Percentiles rank a stretch among this genome's conserved stretches.
These are phyloP conservation scores for Bothia castanella DNA, from an alignment of 1,284 basidiomycete species.

Conservation along the genomic window DNA sequence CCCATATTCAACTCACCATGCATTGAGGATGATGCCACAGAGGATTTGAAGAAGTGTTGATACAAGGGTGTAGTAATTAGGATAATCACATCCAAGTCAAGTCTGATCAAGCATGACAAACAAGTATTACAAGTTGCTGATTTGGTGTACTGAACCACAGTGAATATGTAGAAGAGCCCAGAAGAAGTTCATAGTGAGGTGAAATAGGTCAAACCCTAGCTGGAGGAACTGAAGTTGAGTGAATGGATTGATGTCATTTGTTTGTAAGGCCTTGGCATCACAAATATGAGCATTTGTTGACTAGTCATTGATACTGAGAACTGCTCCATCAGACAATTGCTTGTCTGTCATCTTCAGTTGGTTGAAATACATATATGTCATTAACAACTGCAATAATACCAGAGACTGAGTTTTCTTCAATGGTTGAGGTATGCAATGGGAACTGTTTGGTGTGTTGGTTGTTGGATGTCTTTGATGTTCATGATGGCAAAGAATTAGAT, in stretches of 20 bases:
- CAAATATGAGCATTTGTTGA: not conserved
- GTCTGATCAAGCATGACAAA: slow-evolving; percentile 1
- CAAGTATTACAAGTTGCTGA: not conserved
- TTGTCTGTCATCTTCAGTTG: not conserved
- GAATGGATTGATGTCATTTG: not conserved
- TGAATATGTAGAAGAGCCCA: slow-evolving; percentile 2
- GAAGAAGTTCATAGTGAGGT: slow-evolving; percentile 1
- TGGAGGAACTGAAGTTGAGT: not conserved
- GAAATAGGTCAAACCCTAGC: not conserved
- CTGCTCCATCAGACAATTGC: not conserved
- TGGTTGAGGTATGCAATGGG: not conserved
- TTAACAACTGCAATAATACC: not conserved
- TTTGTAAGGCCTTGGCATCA: not conserved
- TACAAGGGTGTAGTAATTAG: not conserved
- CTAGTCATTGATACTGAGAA: slow-evolving; percentile 1
- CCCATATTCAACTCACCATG: not conserved
- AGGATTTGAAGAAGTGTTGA: not conserved
- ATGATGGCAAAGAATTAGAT: too few relatives aligned
- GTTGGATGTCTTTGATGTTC: not conserved
- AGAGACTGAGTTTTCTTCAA: not conserved
- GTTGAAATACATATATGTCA: not conserved
- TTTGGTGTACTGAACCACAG: not conserved
- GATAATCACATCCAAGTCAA: not conserved
- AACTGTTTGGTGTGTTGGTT: not conserved
- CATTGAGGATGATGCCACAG: not conserved